phyloP scores from a whole-genome alignment of 2,329 filamentous ascomycete genomes.

The Colletotrichum trifolii region DNA sequence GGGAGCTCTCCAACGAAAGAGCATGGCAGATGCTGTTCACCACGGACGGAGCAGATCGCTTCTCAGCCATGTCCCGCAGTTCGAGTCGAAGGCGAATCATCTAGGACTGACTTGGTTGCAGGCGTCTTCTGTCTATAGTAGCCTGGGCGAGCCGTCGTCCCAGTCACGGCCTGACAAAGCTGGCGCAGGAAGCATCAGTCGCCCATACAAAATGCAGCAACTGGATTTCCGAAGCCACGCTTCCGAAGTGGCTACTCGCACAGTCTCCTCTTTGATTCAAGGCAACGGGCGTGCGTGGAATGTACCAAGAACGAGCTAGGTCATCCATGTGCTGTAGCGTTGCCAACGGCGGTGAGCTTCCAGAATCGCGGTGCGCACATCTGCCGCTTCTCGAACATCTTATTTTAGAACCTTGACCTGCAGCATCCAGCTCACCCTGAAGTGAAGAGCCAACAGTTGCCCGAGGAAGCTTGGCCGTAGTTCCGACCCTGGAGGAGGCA shows the following conservation, averaged over 20 bases:
- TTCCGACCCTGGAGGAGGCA: no score
- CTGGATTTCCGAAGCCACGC: conserved; percentile 15
- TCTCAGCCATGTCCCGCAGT: no score
- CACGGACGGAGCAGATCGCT: no score
- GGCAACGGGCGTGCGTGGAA: conserved; percentile 8
- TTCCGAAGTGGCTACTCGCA: not conserved
- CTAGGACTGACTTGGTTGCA: no score
- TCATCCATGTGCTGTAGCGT: conserved; percentile 4
- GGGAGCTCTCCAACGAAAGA: no score
- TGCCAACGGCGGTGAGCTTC: conserved; percentile 31
- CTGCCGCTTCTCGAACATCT: conserved; percentile 34
- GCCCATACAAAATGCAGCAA: not conserved
- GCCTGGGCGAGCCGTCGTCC: conserved; percentile 19
- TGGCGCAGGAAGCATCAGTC: not conserved
- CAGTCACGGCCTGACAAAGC: conserved; percentile 25
- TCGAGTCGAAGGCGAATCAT: no score
- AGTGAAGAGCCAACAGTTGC: not conserved
- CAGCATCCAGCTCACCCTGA: conserved; percentile 2
- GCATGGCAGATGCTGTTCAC: no score
- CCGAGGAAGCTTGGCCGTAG: not conserved
- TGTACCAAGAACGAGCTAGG: not conserved
- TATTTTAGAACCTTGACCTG: conserved; percentile 23
- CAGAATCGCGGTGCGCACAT: conserved; percentile 19
- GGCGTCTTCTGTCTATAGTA: no score
- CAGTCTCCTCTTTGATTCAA: conserved; percentile 18